A percentile compares a stretch with the other conserved stretches of the same genome.
Conservation (phyloP, 2,329 filamentous ascomycete genomes). For the Leptographium procerum region DNA sequence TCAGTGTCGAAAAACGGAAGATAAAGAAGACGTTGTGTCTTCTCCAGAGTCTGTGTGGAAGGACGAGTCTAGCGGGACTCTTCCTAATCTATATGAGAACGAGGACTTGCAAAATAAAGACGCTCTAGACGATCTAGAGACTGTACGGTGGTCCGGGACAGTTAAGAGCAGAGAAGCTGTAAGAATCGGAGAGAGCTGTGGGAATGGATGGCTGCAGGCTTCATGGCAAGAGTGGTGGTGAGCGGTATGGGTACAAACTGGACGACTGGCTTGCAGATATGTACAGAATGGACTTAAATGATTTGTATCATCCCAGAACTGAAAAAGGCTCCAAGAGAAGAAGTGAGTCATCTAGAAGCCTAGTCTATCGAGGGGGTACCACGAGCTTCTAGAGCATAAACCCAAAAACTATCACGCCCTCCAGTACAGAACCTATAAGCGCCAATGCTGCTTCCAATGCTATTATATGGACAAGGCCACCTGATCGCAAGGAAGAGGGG, state of each 20-base stretch:
- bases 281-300: background rate
- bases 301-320: too few species aligned
- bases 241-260: background rate
- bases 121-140: background rate
- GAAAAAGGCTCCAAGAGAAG: too few species aligned
- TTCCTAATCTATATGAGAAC: background rate
- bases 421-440: too few species aligned
- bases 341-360: background rate
- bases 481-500: too few species aligned
- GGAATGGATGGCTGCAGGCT: background rate
- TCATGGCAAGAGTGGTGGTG: background rate
- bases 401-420: too few species aligned
- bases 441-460: too few species aligned
- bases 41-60: background rate
- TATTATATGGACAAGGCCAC: too few species aligned
- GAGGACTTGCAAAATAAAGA: background rate
- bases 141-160: background rate
- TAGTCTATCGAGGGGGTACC: too few species aligned
- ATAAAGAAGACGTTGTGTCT: background rate
- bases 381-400: too few species aligned
- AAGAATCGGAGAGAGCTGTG: background rate
- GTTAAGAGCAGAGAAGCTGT: background rate
- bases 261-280: background rate
- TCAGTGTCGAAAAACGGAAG: background rate
- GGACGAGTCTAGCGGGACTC: background rate